A percentile compares a stretch with the other conserved stretches of the same genome.
phyloP scores from a whole-genome alignment of 2,329 filamentous ascomycete genomes.

The Ophiostoma fasciatum region DNA sequence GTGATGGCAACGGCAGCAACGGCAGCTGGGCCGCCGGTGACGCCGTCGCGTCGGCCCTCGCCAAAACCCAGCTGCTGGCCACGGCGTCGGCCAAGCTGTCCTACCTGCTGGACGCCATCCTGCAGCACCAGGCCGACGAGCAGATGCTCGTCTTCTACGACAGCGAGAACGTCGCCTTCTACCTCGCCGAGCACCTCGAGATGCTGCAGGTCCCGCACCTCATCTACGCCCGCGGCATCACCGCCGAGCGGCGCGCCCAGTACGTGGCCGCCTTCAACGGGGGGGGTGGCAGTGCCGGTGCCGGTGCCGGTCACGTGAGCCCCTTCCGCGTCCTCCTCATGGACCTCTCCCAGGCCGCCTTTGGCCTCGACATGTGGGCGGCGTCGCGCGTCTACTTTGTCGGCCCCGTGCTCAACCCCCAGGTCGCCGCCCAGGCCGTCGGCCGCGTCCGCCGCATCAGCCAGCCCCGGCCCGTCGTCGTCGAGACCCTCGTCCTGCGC shows the following conservation, averaged over 20 bases:
- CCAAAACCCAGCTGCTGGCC: constrained; percentile 50
- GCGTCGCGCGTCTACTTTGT: constrained; percentile 83
- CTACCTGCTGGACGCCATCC: constrained; percentile 63
- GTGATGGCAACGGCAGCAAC: neutral
- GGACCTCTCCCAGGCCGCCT: constrained; percentile 80
- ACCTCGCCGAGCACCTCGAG: constrained; percentile 71
- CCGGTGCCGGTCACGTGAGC: neutral
- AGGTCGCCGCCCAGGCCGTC: constrained; percentile 79
- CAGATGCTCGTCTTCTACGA: constrained; percentile 93
- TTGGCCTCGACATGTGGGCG: constrained; percentile 70
- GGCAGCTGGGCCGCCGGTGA: constrained; percentile 8
- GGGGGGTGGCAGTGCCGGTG: constrained; percentile 18
- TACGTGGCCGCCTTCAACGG: constrained; percentile 67
- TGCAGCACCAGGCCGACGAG: constrained; percentile 51
- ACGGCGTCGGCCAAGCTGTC: constrained; percentile 79
- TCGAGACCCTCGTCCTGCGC: constrained; percentile 71
- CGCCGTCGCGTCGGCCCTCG: constrained; percentile 33
- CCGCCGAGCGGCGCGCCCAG: constrained; percentile 46
- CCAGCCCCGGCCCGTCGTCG: constrained; percentile 61
- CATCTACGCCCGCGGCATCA: constrained; percentile 52
- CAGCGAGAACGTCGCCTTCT: constrained; percentile 72
- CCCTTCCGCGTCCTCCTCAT: constrained; percentile 68
- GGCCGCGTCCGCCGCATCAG: constrained; percentile 82
- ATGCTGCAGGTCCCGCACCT: constrained; percentile 47
- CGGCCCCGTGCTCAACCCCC: constrained; percentile 72